A percentile compares a stretch with the other conserved stretches of the same genome.
These are phyloP conservation scores for Nidularia pulvinata DNA, from an alignment of 768 basidiomycete genomes.

Conservation along the genomic window DNA sequence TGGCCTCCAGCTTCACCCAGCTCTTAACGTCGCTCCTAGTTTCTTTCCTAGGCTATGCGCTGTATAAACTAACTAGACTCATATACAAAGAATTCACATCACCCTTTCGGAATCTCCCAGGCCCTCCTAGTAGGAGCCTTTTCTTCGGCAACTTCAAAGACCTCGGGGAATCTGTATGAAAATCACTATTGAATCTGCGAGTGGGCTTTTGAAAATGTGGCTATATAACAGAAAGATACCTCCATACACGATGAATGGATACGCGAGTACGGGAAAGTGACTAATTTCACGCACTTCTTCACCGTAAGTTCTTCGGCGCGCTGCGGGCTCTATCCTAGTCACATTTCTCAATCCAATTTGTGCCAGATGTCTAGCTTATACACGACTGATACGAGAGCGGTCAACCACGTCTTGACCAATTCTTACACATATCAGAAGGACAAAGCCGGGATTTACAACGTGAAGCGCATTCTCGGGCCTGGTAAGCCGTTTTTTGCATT, in stretches of 20 bases:
- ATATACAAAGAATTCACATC: conserved; percentile 27
- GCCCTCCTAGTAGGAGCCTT: conserved; percentile 41
- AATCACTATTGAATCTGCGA: background rate
- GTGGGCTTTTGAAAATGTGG: background rate
- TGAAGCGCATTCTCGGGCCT: conserved; percentile 41
- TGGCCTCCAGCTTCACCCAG: too few relatives aligned
- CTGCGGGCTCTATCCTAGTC: too few relatives aligned
- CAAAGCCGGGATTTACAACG: conserved; percentile 25
- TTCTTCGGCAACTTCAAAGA: conserved; percentile 49
- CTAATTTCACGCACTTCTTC: conserved; percentile 41
- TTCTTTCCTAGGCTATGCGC: too few relatives aligned
- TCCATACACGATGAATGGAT: conserved; percentile 46
- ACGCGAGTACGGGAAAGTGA: conserved; percentile 41
- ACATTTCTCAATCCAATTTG: background rate
- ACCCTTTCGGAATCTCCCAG: conserved; percentile 46
- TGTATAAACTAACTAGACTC: too few relatives aligned
- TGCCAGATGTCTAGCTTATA: conserved; percentile 37
- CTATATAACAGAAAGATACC: conserved; percentile 25
- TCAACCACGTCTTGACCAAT: conserved; percentile 65
- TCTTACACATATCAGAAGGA: conserved; percentile 58
- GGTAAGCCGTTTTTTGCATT: too few relatives aligned
- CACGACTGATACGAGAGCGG: conserved; percentile 60
- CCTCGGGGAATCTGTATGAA: conserved; percentile 38
- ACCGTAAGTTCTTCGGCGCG: conserved; percentile 29
- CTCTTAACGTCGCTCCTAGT: too few relatives aligned